Conservation (phyloP, 2,329 filamentous ascomycete genomes). For the Didymella pomorum region DNA sequence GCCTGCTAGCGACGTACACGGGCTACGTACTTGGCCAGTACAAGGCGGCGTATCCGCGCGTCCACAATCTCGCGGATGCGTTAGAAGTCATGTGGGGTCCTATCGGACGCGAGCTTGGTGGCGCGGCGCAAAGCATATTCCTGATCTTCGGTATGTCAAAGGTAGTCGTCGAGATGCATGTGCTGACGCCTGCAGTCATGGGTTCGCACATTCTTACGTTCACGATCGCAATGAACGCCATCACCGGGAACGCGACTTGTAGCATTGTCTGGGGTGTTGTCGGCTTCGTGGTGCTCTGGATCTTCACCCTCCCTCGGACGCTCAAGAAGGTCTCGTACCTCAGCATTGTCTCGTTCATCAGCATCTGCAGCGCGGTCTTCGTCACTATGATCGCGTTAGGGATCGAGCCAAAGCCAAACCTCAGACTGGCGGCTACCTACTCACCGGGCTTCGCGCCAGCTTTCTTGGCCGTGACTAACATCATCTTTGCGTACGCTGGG, state of each 20-base stretch:
- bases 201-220: constrained; percentile 75
- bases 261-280: constrained; percentile 70
- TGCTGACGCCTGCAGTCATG: constrained; percentile 13
- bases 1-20: constrained; percentile 64
- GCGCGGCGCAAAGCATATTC: constrained; percentile 68
- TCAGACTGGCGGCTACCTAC: constrained; percentile 27
- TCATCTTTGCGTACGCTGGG: constrained; percentile 73
- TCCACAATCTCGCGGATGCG: constrained; percentile 65
- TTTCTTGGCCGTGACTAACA: constrained; percentile 58
- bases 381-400: constrained; percentile 73
- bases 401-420: constrained; percentile 50
- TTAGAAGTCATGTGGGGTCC: constrained; percentile 67
- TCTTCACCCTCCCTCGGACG: constrained; percentile 69
- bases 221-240: constrained; percentile 69
- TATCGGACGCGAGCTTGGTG: constrained; percentile 68
- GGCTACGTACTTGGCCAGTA: constrained; percentile 67
- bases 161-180: neutral
- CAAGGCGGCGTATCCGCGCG: constrained; percentile 62
- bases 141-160: constrained; percentile 67
- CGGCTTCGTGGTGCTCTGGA: constrained; percentile 64
- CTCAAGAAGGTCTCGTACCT: constrained; percentile 68
- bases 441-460: constrained; percentile 27
- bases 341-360: constrained; percentile 69
- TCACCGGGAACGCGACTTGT: constrained; percentile 68
- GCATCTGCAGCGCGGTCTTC: constrained; percentile 68